Percentiles rank a stretch among this genome's conserved stretches.
Conservation (phyloP, 169 alveolate species). For the Eimeria tenella region DNA sequence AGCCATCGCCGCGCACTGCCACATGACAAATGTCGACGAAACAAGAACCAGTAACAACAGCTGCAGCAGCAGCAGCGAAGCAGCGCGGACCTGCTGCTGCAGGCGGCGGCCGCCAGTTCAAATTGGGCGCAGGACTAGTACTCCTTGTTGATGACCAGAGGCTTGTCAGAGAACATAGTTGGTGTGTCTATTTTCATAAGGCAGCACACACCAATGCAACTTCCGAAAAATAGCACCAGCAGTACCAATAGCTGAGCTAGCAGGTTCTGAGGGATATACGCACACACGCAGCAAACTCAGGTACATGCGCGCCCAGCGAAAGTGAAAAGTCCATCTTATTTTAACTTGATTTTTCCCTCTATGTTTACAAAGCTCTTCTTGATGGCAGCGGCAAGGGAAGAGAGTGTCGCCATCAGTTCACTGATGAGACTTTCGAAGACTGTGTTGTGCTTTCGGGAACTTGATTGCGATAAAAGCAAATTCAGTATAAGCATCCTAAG, state of each 20-base stretch:
- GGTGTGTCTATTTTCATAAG: conserved; percentile 74
- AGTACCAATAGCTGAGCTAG: conserved; percentile 70
- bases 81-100: not conserved
- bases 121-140: conserved; percentile 32
- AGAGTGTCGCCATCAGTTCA: too few relatives aligned
- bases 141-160: conserved; percentile 76
- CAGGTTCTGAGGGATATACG: conserved; percentile 31
- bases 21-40: too few relatives aligned
- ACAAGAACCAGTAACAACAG: not conserved
- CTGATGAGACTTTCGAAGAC: too few relatives aligned
- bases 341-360: not conserved
- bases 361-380: too few relatives aligned
- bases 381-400: too few relatives aligned
- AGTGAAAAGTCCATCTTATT: not conserved
- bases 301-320: not conserved
- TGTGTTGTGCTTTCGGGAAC: too few relatives aligned
- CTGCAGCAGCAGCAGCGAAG: not conserved
- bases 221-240: conserved; percentile 43
- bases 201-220: conserved; percentile 72
- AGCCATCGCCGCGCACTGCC: too few relatives aligned
- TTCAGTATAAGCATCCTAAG: too few relatives aligned
- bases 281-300: not conserved
- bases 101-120: not conserved
- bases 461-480: too few relatives aligned
- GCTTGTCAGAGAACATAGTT: conserved; percentile 65